Conservation (phyloP, 2,329 filamentous ascomycete genomes). For the Epichloe scottii region DNA sequence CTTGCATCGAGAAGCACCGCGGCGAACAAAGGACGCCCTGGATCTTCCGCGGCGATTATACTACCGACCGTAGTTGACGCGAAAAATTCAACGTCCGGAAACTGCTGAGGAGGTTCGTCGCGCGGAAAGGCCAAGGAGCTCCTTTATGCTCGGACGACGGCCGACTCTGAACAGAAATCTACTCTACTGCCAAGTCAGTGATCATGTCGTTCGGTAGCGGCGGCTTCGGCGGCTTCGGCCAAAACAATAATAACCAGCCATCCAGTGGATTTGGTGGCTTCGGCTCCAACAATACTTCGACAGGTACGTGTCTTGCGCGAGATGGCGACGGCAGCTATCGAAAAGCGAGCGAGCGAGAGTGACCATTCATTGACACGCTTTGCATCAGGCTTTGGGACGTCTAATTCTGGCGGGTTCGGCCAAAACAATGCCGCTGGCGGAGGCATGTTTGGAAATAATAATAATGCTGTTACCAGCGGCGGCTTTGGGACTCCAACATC, state of each 20-base stretch:
- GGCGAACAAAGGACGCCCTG: background rate
- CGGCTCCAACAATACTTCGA: conserved; percentile 28
- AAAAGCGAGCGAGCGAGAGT: conserved; percentile 6
- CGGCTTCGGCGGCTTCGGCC: conserved; percentile 46
- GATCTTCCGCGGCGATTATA: background rate
- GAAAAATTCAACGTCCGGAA: background rate
- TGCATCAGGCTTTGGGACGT: conserved; percentile 21
- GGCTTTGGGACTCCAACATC: conserved; percentile 22
- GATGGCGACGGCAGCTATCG: background rate
- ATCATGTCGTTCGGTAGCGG: conserved; percentile 45
- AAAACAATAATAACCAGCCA: conserved; percentile 29
- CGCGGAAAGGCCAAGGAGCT: background rate
- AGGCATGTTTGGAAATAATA: conserved; percentile 32
- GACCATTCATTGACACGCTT: conserved; percentile 13
- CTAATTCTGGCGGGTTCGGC: conserved; percentile 30
- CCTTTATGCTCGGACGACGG: background rate
- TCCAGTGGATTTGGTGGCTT: conserved; percentile 45
- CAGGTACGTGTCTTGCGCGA: conserved; percentile 36
- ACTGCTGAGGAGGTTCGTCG: background rate
- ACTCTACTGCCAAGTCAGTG: conserved; percentile 8
- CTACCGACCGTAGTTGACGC: background rate
- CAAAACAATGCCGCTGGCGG: conserved; percentile 21
- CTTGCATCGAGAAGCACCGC: background rate
- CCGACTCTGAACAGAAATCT: background rate
- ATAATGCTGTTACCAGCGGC: conserved; percentile 15